Conservation (phyloP, 164 flowering plant species). For the Tinospora cordifolia region DNA sequence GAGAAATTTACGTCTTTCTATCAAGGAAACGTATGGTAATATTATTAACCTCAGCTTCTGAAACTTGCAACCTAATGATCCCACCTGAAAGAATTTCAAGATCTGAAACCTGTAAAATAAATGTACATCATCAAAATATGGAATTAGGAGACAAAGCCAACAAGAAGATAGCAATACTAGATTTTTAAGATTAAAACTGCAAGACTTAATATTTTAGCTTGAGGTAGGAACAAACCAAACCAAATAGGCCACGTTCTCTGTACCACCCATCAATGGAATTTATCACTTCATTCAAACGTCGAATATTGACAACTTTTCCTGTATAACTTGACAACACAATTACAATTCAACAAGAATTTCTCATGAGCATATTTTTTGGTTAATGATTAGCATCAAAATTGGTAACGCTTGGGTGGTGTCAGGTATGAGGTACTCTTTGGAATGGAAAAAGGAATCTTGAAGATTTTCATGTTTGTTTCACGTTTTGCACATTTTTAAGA, state of each 20-base stretch:
- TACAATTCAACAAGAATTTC: slow-evolving; percentile 23
- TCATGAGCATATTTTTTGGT: slow-evolving; percentile 7
- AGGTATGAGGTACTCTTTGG: no score
- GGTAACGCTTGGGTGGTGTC: no score
- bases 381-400: background rate
- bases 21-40: slow-evolving; percentile 82
- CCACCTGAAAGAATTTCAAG: slow-evolving; percentile 97
- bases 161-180: background rate
- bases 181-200: background rate
- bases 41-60: slow-evolving; percentile 94
- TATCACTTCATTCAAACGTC: slow-evolving; percentile 78
- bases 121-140: background rate
- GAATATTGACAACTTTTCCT: slow-evolving; percentile 89
- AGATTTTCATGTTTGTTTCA: no score
- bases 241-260: slow-evolving; percentile 93
- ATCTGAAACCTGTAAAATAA: slow-evolving; percentile 61
- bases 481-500: no score
- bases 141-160: background rate
- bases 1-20: slow-evolving; percentile 63
- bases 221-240: slow-evolving; percentile 50
- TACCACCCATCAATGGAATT: slow-evolving; percentile 91
- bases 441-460: no score
- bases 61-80: slow-evolving; percentile 68
- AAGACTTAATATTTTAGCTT: background rate
- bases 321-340: slow-evolving; percentile 64